Evolutionary conservation across 1,284 basidiomycete genomes (phyloP), one percentile per base, ranked within the genome.

Genomic region (Coniophora puteana): DNA sequence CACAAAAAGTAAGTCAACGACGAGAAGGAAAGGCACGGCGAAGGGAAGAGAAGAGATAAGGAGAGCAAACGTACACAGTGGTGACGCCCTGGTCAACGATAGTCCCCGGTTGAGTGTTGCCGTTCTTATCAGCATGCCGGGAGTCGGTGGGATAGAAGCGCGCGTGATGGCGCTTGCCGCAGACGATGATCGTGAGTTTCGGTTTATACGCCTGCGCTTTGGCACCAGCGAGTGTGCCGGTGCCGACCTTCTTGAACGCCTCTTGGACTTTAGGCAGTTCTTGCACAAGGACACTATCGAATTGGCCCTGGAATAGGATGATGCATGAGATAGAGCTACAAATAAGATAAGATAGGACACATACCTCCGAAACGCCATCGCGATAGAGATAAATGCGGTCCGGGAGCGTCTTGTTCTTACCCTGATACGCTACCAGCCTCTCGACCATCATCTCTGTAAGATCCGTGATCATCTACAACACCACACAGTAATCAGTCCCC

Each of bases 91-190:
- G 74, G 58, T 89, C 86, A 13, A 86, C 76, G 7, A 89, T 75
- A 0, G 86, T 87, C 2, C 86, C 86, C 0, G 87, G 80, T 3
- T 68, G 70, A 0, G 84, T 85, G 52, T 89, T 89, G 1, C 84
- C 83, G 47, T 82, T 83, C 42, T 57, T 67, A 47, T 77, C 74
- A 2, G 72, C 77, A 31, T 68, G 52, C 5, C 65, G 51, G 0
- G 64, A 59, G 26, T 69, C 59, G 0, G 76, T 75, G 0, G 84
- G 70, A 58, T 69, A 84, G 57, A 83, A 78, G 28, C 78, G 48
- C 3, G 79, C 80, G 46, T 91, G 83, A 53, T 91, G 89, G 0
- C 88, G 78, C 59, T 91, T 91, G 14, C 84, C 85, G 49, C 86
- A 89, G 36, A 89, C 77, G 46, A 86, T 63, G 51, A 89, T 87